phyloP scores from a whole-genome alignment of 1,284 basidiomycete species.

The Sanguinoderma infundibulare region DNA sequence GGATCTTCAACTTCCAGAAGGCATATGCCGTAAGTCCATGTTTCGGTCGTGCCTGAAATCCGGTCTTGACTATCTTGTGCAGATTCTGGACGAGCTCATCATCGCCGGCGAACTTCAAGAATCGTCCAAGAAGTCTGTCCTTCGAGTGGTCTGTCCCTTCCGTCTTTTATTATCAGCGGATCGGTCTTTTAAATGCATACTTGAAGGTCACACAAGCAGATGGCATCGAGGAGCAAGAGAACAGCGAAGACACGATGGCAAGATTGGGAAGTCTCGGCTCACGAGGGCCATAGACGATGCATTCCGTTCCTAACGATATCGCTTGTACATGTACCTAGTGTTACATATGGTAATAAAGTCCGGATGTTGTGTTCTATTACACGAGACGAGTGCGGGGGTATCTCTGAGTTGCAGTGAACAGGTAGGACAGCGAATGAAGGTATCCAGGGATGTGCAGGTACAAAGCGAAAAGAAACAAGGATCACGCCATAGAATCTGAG shows the following conservation, averaged over 20 bases:
- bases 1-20: constrained; percentile 99
- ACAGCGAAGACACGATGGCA: constrained; percentile 77
- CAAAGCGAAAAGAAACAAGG: neutral
- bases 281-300: constrained; percentile 25
- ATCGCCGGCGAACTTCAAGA: constrained; percentile 99
- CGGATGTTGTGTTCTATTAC: constrained; percentile 1
- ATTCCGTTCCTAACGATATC: neutral
- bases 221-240: constrained; percentile 80
- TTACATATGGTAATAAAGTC: constrained; percentile 14
- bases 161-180: neutral
- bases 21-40: constrained; percentile 82
- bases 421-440: neutral
- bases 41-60: constrained; percentile 10
- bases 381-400: constrained; percentile 6
- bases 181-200: neutral
- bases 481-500: neutral
- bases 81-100: constrained; percentile 98
- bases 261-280: constrained; percentile 56
- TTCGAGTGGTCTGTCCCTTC: constrained; percentile 72
- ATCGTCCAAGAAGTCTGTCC: constrained; percentile 96
- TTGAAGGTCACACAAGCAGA: constrained; percentile 80
- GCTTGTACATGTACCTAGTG: constrained; percentile 16
- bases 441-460: neutral
- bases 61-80: neutral
- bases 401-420: neutral